phyloP scores from a whole-genome alignment of 768 basidiomycete species.

The Tricholoma sp. region DNA sequence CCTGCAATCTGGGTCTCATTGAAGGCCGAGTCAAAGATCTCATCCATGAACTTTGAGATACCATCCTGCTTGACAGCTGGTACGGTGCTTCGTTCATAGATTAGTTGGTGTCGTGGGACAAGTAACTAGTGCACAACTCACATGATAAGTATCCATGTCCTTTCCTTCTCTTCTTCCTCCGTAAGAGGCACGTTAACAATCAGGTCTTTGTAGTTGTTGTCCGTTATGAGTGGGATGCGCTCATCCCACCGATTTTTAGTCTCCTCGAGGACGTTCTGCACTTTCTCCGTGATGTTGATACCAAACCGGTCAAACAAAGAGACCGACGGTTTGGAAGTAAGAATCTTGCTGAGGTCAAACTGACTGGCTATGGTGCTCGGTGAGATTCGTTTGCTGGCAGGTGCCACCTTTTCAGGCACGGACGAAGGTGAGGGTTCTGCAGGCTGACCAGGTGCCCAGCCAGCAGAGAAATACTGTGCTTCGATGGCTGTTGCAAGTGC shows the following conservation, averaged over 20 bases:
- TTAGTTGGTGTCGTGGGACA: not conserved
- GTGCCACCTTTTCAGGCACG: slow-evolving; percentile 18
- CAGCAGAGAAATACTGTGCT: slow-evolving; percentile 75
- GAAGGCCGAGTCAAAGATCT: slow-evolving; percentile 70
- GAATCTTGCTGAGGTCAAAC: slow-evolving; percentile 35
- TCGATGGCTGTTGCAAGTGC: slow-evolving; percentile 33
- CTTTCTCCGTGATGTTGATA: slow-evolving; percentile 63
- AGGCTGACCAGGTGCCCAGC: slow-evolving; percentile 76
- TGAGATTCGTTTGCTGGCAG: slow-evolving; percentile 15
- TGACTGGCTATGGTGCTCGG: slow-evolving; percentile 19
- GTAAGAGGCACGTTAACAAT: slow-evolving; percentile 67
- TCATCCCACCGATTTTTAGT: slow-evolving; percentile 53
- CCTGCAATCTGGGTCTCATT: slow-evolving; percentile 54
- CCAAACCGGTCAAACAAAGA: slow-evolving; percentile 53
- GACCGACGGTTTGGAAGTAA: slow-evolving; percentile 52
- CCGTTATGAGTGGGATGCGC: slow-evolving; percentile 75
- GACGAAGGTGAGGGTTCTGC: slow-evolving; percentile 16
- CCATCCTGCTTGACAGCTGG: slow-evolving; percentile 57
- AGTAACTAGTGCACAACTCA: slow-evolving; percentile 29
- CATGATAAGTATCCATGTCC: slow-evolving; percentile 80
- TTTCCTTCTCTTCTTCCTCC: slow-evolving; percentile 56
- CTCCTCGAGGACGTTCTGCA: slow-evolving; percentile 29
- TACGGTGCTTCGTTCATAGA: slow-evolving; percentile 38
- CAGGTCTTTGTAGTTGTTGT: slow-evolving; percentile 70
- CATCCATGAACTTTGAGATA: slow-evolving; percentile 65